Base-by-base conservation (phyloP, 2,329 filamentous ascomycete species). In the Colletotrichum euphorbiae region DNA sequence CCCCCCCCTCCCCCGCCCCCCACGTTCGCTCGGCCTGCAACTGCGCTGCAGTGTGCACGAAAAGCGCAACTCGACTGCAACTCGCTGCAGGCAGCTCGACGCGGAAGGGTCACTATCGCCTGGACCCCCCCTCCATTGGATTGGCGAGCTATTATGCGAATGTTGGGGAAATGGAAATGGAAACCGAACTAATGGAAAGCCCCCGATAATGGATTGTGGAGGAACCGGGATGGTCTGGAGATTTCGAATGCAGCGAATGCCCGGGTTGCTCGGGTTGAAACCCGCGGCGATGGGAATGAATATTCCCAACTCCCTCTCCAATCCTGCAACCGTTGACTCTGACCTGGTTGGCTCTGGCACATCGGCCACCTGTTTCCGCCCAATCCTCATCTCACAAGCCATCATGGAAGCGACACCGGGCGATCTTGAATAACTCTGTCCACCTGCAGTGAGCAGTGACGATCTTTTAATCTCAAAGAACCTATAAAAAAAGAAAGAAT, bases 81-180 rank as follows among this genome's bases (percentile, higher is more conserved):
- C 48, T n/a, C 36, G 28, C 63, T 59, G 65, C 61, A 65, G 61
- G 61, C 38, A 36, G 52, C 57, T 28, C 13, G 57, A 48, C 21
- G 48, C 21, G 63, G 57, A 11, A 38, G 46, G 36, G 36, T 42
- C 15, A 19, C 28, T 17, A 15, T 28, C 21, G 48, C 9, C 9
- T 38, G 45, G 31, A 24, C 48, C 50, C 38, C n/a, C 24, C 13
- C 2, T 28, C 48, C 48, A 68, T 68, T 68, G 61, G 65, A 59
- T 19, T 40, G 36, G 62, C 13, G 40, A 40, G 31, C 31, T 56
- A 65, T 68, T 68, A 68, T 68, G 65, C 54, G 54, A 68, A 68
- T 65, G 65, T 54, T 68, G 61, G 65, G 65, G 65, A 68, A 68
- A 68, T 68, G n/a, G 54, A 65, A 68, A 65, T 68, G 52, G 54